phyloP scores from a whole-genome alignment of 495 filamentous ascomycete species.

The Hamigera avellanea region DNA sequence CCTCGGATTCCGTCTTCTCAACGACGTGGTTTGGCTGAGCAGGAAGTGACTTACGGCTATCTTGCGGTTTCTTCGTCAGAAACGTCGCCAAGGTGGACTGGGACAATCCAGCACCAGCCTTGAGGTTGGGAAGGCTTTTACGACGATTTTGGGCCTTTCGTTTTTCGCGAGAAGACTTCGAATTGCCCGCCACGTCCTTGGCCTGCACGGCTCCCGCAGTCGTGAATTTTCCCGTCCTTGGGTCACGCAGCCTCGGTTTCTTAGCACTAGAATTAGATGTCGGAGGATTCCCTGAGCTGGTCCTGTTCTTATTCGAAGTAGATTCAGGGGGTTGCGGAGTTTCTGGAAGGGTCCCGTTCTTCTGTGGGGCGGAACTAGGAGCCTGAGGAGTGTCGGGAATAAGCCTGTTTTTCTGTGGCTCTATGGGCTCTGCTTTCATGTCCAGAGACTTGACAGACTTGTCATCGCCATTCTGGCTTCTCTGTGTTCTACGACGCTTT shows the following conservation, averaged over 20 bases:
- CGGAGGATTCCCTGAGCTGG: too few species aligned
- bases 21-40: not conserved
- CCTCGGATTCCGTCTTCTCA: too few species aligned
- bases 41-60: slow-evolving; percentile 5
- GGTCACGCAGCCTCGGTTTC: too few species aligned
- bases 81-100: slow-evolving; percentile 7
- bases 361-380: not conserved
- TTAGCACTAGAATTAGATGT: too few species aligned
- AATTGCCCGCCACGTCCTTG: not conserved
- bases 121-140: too few species aligned
- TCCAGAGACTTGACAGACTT: not conserved
- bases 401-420: too few species aligned
- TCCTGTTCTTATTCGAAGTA: too few species aligned
- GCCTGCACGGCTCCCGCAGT: too few species aligned
- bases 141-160: slow-evolving; percentile 1
- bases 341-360: too few species aligned
- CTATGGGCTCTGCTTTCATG: slow-evolving; percentile 1
- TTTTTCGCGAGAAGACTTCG: not conserved
- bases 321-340: too few species aligned
- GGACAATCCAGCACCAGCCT: slow-evolving; percentile 1
- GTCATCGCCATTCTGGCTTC: slow-evolving; percentile 5
- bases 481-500: slow-evolving; percentile 17
- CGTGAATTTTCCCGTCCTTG: too few species aligned
- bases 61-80: slow-evolving; percentile 6
- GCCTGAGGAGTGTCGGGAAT: too few species aligned